Evolutionary conservation across 768 basidiomycete genomes (phyloP).

Genomic region (Coprinellus aureogranulatus): DNA sequence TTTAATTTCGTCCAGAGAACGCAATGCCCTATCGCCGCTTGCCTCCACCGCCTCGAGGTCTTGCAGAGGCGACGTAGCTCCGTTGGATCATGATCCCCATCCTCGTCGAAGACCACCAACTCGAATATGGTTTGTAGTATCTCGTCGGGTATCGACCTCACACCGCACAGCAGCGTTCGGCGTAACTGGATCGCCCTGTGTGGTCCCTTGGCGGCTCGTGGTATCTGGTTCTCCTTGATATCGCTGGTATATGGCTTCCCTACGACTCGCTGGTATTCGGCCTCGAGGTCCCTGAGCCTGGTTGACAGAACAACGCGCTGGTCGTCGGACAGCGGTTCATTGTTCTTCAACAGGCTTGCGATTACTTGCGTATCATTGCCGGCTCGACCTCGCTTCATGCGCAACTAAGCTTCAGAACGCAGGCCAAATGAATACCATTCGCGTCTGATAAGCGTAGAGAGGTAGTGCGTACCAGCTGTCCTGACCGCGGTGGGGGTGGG

Average conservation of each 20-base stretch:
- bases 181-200: background rate
- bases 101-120: background rate
- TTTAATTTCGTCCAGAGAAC: background rate
- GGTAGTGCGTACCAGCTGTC: no score
- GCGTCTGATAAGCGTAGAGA: no score
- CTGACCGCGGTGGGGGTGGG: no score
- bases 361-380: background rate
- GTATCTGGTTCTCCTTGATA: background rate
- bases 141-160: background rate
- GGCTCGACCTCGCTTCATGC: background rate
- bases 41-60: background rate
- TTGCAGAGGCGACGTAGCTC: background rate
- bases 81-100: background rate
- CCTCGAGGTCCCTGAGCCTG: background rate
- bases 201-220: background rate
- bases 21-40: background rate
- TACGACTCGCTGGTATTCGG: background rate
- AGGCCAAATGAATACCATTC: background rate
- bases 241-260: background rate
- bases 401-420: background rate
- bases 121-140: background rate
- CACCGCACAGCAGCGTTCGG: background rate
- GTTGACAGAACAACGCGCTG: background rate
- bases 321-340: background rate
- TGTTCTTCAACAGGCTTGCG: background rate